Base-by-base conservation (phyloP, 306 rosid genomes). In the apple (Malus domestica) region DNA sequence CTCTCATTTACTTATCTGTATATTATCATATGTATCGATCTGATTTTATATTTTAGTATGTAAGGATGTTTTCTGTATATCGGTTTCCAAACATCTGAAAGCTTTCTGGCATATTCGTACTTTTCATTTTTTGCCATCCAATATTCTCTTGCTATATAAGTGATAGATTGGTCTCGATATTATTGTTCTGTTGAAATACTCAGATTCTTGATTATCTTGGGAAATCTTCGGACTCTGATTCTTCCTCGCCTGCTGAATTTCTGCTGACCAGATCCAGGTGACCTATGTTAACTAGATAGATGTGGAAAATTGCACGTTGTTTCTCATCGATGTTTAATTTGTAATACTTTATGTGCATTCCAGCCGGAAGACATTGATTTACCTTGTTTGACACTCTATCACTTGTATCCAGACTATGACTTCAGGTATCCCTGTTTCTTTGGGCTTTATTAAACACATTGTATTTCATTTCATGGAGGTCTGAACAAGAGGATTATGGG, bases 281-380 rank as follows among this genome's bases (percentile, higher is more conserved):
- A 77, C 72, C 45, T 69, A 45, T 82, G 72, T 60, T 67, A 27
- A 66, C 75, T 74, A 78, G 79, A 81, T 79, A 67, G 70, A 78
- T 82, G 57, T 79, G 69, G 71, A 78, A 77, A 77, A 40, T 14
- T 82, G 76, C 74, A 45, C 62, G 60, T 63, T 79, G 62, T 83
- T 66, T 70, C 45, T 8, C 59, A 57, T 51, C 68, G 67, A 64
- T 82, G 30, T 82, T 75, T 90, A 72, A 79, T 78, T 58, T 58
- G 68, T 79, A 80, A 69, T 83, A 8, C 46, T 69, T 14, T 61
- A 10, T 81, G 79, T 80, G 80, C 32, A 57, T 88, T 89, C 74
- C 96, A 95, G 99, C 86, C 97, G 97, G 80, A 95, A 84, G 87
- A 95, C 99, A 65, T 80, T 92, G 96, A 85, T 95, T 79, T 92